These are phyloP conservation scores for Cladophialophora bantiana DNA, from an alignment of 2,329 filamentous ascomycete genomes.

Conservation along the genomic window DNA sequence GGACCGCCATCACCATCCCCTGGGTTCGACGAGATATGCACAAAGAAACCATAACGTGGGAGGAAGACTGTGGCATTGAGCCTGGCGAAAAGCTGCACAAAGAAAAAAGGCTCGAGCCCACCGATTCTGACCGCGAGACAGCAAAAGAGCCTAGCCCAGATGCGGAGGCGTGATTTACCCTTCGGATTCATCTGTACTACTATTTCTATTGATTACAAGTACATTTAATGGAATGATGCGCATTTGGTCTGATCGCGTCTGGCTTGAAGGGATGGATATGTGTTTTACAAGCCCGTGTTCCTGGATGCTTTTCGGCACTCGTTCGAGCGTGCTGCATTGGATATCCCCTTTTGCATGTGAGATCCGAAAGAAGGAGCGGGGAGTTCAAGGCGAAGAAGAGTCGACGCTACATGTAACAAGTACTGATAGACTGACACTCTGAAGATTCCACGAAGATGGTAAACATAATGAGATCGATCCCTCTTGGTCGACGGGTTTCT, in stretches of 20 bases:
- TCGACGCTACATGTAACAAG: not conserved
- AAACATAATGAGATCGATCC: not conserved
- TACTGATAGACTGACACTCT: not conserved
- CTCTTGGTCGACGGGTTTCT: not conserved
- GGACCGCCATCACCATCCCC: conserved; percentile 55
- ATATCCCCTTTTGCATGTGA: conserved; percentile 5
- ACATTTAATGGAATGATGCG: conserved; percentile 7
- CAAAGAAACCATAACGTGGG: conserved; percentile 54
- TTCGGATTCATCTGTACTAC: conserved; percentile 13
- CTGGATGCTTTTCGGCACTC: not conserved
- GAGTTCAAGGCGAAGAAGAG: not conserved
- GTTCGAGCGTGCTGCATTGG: conserved; percentile 21
- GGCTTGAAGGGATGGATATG: not conserved
- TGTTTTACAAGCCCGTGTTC: not conserved
- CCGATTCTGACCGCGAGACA: conserved; percentile 21
- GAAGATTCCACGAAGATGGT: not conserved
- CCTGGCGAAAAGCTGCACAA: conserved; percentile 24
- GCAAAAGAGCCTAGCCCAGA: conserved; percentile 25
- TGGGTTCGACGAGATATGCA: conserved; percentile 56
- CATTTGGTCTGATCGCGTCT: not conserved
- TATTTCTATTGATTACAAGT: conserved; percentile 11
- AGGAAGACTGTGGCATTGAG: conserved; percentile 34
- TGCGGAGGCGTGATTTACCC: conserved; percentile 22
- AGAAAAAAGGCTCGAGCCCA: conserved; percentile 25
- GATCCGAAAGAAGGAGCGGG: not conserved